Percentiles rank a stretch among this genome's conserved stretches.
Evolutionary conservation across 1,139 yeast species (phyloP).

Genomic region (Sugiyamaella pinicola): DNA sequence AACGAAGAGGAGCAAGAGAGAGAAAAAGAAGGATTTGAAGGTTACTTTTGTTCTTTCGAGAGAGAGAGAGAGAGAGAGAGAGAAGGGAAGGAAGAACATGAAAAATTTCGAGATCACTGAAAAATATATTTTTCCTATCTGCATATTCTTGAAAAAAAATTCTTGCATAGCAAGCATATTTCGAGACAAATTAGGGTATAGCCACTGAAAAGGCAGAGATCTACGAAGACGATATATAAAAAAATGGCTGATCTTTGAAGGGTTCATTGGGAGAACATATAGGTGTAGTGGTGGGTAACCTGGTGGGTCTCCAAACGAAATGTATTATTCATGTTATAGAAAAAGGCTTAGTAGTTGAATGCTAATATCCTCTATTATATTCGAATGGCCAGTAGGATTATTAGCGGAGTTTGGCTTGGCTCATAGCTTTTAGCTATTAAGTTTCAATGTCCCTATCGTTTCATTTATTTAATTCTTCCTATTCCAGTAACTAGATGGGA

Average conservation of each 20-base stretch:
- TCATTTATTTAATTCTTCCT: too few species aligned
- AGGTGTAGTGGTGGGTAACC: conserved; percentile 5
- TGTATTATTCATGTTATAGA: too few species aligned
- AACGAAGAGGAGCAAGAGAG: conserved; percentile 11
- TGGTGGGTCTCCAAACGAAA: too few species aligned
- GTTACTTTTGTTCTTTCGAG: conserved; percentile 10
- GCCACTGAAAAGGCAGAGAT: not conserved
- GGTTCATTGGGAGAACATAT: not conserved
- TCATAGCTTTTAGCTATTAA: too few species aligned
- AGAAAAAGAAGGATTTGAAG: conserved; percentile 3
- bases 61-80: conserved; percentile 18
- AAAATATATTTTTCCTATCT: conserved; percentile 15
- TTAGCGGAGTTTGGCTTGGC: too few species aligned
- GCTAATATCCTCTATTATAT: too few species aligned
- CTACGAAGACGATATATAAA: not conserved
- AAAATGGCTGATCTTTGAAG: conserved; percentile 1
- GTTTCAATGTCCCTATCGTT: too few species aligned
- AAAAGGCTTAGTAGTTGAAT: too few species aligned
- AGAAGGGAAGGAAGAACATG: conserved; percentile 12
- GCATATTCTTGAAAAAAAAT: conserved; percentile 17
- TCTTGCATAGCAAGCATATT: conserved; percentile 17
- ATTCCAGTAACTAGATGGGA: too few species aligned
- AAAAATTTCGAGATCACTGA: conserved; percentile 16
- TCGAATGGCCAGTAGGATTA: too few species aligned
- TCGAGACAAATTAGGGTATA: conserved; percentile 4